These are phyloP conservation scores for Penicillium griseofulvum DNA, from an alignment of 2,329 filamentous ascomycete species.

Conservation along the genomic window DNA sequence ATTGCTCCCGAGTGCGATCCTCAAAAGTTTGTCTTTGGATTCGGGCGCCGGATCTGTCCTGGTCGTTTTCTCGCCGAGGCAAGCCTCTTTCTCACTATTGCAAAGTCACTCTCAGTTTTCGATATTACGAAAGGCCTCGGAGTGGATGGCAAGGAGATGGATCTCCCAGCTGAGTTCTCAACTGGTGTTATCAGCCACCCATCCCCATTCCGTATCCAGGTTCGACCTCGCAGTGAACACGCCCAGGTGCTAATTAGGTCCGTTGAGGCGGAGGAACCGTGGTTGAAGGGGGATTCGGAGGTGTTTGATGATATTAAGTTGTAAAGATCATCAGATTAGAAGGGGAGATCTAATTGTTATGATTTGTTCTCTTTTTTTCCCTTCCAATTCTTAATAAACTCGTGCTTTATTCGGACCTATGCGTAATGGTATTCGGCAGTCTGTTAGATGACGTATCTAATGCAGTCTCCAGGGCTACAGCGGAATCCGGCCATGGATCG, in stretches of 20 bases:
- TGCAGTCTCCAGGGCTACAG: no score
- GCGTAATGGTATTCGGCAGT: no score
- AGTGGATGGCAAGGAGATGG: slow-evolving; percentile 31
- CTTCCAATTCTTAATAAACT: no score
- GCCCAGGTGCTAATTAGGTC: slow-evolving; percentile 34
- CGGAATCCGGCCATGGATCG: no score
- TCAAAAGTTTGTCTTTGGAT: slow-evolving; percentile 32
- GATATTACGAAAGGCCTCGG: slow-evolving; percentile 43
- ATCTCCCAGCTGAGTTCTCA: slow-evolving; percentile 26
- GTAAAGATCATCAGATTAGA: background rate
- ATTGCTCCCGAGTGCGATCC: slow-evolving; percentile 24
- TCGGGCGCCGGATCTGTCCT: slow-evolving; percentile 43
- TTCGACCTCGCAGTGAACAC: slow-evolving; percentile 36
- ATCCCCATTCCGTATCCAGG: slow-evolving; percentile 32
- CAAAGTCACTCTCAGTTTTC: slow-evolving; percentile 49
- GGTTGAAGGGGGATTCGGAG: background rate
- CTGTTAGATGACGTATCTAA: no score
- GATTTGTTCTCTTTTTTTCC: no score
- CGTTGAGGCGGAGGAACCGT: slow-evolving; percentile 13
- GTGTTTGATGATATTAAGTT: background rate
- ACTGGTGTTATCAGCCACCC: slow-evolving; percentile 38
- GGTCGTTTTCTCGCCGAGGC: slow-evolving; percentile 43
- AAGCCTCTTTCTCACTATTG: slow-evolving; percentile 44
- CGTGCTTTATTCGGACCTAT: no score
- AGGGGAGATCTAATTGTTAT: background rate